Evolutionary conservation across 495 filamentous ascomycete genomes (phyloP), one percentile per base, ranked within the genome.

Genomic region (Friedmanniomyces endolithicus): DNA sequence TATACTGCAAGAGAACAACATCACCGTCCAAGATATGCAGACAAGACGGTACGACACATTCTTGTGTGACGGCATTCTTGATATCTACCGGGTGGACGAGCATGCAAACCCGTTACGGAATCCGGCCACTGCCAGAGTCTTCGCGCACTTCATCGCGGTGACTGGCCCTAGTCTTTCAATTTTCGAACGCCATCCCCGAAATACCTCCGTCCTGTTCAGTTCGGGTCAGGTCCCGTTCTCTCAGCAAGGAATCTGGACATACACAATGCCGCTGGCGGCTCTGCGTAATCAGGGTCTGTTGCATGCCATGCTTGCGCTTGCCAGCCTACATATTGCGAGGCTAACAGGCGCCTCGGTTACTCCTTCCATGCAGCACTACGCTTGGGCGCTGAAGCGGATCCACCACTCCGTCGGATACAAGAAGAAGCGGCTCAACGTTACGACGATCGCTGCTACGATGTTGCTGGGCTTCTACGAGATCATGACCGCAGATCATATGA

Each of bases 401-500:
- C 82, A 85, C 1, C 81, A 80, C 57, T 82, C 81, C 51, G 83
- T 96, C 25, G 78, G 80, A 20, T 78, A 86, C 39, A 78, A 81
- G 11, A 75, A 64, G 47, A 82, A 83, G 62, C 82, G 92, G n/a
- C 79, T 78, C 16, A 80, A 88, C 55, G 75, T 87, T 11, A 82
- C 86, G 0, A 96, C 90, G 0, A 72, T 98, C 16, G 89, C 90
- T 12, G 88, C 92, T 16, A 86, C 87, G 1, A 71, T 95, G n/a
- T 70, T 96, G 17, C 77, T 98, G 22, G 87, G 83, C 1, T 98
- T 86, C 63, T 98, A 95, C 64, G 92, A 97, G 66, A 87, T 95
- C 20, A 89, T 90, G 78, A 84, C 85, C 43, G 92, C 89, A 16
- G 92, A 98, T 61, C 92, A 96, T 63, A 79, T 85, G 48, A 95